Conservation (phyloP, 2,329 filamentous ascomycete genomes). For the Helotiales sp. region DNA sequence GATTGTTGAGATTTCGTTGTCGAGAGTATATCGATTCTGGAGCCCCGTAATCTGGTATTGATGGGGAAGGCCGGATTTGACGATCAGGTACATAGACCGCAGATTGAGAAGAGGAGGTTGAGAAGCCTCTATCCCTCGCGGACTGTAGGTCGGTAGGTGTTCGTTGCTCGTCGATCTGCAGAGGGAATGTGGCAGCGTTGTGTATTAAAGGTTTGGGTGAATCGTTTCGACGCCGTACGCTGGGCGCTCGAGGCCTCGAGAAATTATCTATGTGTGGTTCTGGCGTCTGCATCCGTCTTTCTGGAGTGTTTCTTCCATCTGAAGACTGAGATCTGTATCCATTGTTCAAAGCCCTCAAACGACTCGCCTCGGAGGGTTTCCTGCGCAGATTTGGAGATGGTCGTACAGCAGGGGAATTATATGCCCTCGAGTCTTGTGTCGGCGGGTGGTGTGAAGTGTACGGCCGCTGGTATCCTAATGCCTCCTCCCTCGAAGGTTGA, state of each 20-base stretch:
- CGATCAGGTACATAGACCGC: constrained; percentile 13
- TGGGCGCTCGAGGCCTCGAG: constrained; percentile 31
- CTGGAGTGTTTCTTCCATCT: constrained; percentile 28
- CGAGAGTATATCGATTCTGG: constrained; percentile 31
- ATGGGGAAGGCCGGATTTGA: constrained; percentile 31
- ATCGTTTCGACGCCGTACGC: constrained; percentile 29
- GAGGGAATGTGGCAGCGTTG: constrained; percentile 23
- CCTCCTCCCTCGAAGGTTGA: constrained; percentile 17
- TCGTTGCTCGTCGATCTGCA: constrained; percentile 24
- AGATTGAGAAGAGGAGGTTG: constrained; percentile 32
- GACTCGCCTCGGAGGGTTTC: constrained; percentile 34
- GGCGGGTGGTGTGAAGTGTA: constrained; percentile 27
- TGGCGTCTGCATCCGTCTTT: constrained; percentile 6
- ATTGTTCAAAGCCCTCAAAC: constrained; percentile 35
- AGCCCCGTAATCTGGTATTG: constrained; percentile 35
- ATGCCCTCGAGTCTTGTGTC: constrained; percentile 23
- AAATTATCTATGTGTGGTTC: constrained; percentile 28
- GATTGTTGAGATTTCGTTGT: constrained; percentile 32
- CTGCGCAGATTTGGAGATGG: constrained; percentile 27
- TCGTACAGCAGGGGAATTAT: constrained; percentile 21
- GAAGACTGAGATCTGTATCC: constrained; percentile 29
- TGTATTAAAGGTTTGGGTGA: constrained; percentile 29
- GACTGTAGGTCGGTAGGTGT: constrained; percentile 17
- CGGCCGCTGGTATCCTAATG: constrained; percentile 21
- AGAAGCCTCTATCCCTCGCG: constrained; percentile 31